Conservation (phyloP, 305 asterid genomes). For the Solanum hybrid region DNA sequence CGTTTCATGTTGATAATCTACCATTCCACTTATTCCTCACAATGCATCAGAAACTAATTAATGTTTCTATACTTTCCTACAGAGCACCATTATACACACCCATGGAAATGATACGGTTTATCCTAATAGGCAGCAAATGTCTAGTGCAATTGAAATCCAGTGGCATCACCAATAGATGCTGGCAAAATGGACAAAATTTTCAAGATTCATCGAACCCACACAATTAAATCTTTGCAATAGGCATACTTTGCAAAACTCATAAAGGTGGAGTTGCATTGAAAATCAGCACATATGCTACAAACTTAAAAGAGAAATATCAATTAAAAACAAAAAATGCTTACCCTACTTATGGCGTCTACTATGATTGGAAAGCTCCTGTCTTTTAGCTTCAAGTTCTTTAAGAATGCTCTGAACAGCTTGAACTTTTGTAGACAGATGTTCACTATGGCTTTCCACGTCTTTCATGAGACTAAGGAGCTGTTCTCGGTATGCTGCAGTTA, state of each 20-base stretch:
- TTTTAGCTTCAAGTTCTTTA: constrained; percentile 45
- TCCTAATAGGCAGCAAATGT: background rate
- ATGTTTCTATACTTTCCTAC: background rate
- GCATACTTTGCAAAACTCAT: background rate
- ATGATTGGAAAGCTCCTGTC: constrained; percentile 26
- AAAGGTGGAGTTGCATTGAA: background rate
- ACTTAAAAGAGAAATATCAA: background rate
- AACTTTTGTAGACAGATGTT: constrained; percentile 48
- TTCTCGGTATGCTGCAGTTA: constrained; percentile 59
- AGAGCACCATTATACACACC: background rate
- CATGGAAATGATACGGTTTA: background rate
- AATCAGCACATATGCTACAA: background rate
- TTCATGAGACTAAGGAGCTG: constrained; percentile 54
- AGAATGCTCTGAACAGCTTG: constrained; percentile 40
- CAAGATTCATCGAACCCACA: background rate
- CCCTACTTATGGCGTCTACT: constrained; percentile 21
- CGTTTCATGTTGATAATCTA: background rate
- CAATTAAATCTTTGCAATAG: background rate
- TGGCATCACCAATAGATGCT: background rate
- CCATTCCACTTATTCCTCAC: background rate
- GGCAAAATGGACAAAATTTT: background rate
- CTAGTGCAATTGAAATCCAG: background rate
- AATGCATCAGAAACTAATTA: background rate
- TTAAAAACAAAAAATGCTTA: constrained; percentile 5
- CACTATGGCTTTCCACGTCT: constrained; percentile 61